A percentile compares a stretch with the other conserved stretches of the same genome.
phyloP scores from a whole-genome alignment of 2,329 filamentous ascomycete species.

The Phialemoniopsis sp. region DNA sequence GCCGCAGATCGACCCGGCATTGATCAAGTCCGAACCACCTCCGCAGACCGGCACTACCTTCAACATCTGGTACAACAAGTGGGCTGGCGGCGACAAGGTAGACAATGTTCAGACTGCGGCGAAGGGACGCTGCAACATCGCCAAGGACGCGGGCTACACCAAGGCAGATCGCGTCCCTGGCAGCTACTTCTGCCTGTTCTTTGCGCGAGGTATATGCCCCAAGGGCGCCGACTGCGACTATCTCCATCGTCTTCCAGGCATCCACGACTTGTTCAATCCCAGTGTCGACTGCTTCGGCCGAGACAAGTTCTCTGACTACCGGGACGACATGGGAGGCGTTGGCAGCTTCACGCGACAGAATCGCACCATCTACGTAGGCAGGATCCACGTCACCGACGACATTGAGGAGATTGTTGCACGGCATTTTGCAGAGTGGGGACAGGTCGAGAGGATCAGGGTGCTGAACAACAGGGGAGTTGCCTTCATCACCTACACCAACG shows the following conservation, averaged over 20 bases:
- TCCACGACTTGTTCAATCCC: conserved; percentile 87
- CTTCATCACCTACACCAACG: conserved; percentile 91
- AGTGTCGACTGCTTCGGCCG: conserved; percentile 95
- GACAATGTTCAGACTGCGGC: conserved; percentile 85
- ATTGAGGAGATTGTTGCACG: conserved; percentile 94
- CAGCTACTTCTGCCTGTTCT: conserved; percentile 88
- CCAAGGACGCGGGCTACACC: conserved; percentile 74
- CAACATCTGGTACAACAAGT: conserved; percentile 99
- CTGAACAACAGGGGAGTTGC: conserved; percentile 86
- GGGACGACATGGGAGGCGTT: conserved; percentile 97
- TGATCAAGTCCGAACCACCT: conserved; percentile 78
- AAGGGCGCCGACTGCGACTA: conserved; percentile 93
- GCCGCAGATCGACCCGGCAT: conserved; percentile 82
- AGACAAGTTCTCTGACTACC: conserved; percentile 88
- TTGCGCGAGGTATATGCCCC: conserved; percentile 66
- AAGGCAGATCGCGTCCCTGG: conserved; percentile 73
- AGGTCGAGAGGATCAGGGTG: conserved; percentile 82
- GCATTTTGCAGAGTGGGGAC: conserved; percentile 96
- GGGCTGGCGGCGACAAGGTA: conserved; percentile 91
- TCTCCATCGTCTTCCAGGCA: conserved; percentile 79
- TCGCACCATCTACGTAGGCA: conserved; percentile 85
- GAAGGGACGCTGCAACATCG: conserved; percentile 81
- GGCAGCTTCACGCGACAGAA: conserved; percentile 93
- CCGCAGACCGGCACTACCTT: conserved; percentile 93
- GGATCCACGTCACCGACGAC: conserved; percentile 93